Evolutionary conservation across 306 rosid genomes (phyloP).

Genomic region (Canavalia ensiformis): DNA sequence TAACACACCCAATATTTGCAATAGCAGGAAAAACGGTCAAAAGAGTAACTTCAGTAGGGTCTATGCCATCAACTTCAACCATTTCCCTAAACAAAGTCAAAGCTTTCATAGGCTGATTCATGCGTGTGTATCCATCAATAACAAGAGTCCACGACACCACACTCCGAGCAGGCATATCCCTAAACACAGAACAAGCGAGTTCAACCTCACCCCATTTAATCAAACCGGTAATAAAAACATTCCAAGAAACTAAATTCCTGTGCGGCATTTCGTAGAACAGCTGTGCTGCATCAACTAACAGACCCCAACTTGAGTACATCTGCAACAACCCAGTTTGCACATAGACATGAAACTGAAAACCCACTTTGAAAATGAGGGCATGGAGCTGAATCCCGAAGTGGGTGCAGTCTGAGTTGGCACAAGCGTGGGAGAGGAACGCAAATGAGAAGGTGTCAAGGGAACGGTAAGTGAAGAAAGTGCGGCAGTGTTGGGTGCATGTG

Average conservation of each 20-base stretch:
- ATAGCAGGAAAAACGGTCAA: conserved; percentile 68
- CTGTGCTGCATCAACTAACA: conserved; percentile 53
- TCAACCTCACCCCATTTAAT: conserved; percentile 67
- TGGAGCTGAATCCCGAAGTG: conserved; percentile 66
- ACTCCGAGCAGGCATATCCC: conserved; percentile 62
- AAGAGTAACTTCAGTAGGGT: conserved; percentile 71
- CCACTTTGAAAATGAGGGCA: conserved; percentile 62
- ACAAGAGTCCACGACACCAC: conserved; percentile 81
- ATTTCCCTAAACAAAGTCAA: conserved; percentile 62
- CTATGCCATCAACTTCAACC: conserved; percentile 59
- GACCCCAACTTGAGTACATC: conserved; percentile 59
- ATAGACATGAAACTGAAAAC: conserved; percentile 69
- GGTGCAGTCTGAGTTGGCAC: conserved; percentile 46
- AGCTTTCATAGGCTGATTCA: conserved; percentile 62
- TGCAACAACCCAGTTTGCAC: conserved; percentile 70
- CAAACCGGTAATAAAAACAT: conserved; percentile 71
- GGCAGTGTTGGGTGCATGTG: conserved; percentile 30
- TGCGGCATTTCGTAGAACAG: conserved; percentile 71
- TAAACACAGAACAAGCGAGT: conserved; percentile 61
- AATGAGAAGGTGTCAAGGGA: conserved; percentile 66
- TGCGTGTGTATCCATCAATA: conserved; percentile 67
- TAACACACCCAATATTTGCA: conserved; percentile 67
- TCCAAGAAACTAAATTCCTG: conserved; percentile 70
- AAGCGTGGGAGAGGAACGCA: conserved; percentile 66
- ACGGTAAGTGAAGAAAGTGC: conserved; percentile 37